These are phyloP conservation scores for Colletotrichum echinochloae DNA, from an alignment of 2,329 filamentous ascomycete genomes.

Conservation along the genomic window DNA sequence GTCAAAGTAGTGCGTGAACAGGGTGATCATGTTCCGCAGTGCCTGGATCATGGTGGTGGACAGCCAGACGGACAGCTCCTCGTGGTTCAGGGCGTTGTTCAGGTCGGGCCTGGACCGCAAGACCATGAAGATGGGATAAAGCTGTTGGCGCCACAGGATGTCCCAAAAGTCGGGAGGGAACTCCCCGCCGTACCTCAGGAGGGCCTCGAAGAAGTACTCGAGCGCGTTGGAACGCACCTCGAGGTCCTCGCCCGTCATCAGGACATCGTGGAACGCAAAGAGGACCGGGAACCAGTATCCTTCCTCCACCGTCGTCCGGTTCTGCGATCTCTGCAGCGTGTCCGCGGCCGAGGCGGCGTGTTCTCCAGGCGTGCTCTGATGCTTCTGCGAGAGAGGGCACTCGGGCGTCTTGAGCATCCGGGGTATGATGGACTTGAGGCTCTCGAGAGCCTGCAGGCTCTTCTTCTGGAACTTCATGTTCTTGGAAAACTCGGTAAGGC, in stretches of 20 bases:
- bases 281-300: conserved; percentile 99
- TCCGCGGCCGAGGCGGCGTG: conserved; percentile 57
- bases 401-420: conserved; percentile 97
- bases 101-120: conserved; percentile 96
- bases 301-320: conserved; percentile 90
- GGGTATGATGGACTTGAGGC: conserved; percentile 91
- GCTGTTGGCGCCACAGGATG: conserved; percentile 93
- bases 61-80: conserved; percentile 97
- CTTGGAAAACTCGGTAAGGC: conserved; percentile 98
- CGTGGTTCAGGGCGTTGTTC: conserved; percentile 93
- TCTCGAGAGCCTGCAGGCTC: conserved; percentile 94
- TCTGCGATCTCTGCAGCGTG: conserved; percentile 67
- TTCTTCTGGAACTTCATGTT: conserved; percentile 99
- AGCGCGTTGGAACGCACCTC: conserved; percentile 92
- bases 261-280: conserved; percentile 97
- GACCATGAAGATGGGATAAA: conserved; percentile 99
- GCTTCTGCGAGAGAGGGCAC: conserved; percentile 84
- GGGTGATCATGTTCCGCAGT: conserved; percentile 95
- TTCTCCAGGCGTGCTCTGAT: conserved; percentile 50
- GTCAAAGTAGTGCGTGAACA: conserved; percentile 99
- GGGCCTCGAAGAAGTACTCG: conserved; percentile 95
- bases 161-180: conserved; percentile 98
- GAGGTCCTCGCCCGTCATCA: conserved; percentile 99
- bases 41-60: conserved; percentile 99
- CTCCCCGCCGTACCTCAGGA: conserved; percentile 89